Base-by-base conservation (phyloP, 179 eudicot genomes). In the Patellifolia procumbens region DNA sequence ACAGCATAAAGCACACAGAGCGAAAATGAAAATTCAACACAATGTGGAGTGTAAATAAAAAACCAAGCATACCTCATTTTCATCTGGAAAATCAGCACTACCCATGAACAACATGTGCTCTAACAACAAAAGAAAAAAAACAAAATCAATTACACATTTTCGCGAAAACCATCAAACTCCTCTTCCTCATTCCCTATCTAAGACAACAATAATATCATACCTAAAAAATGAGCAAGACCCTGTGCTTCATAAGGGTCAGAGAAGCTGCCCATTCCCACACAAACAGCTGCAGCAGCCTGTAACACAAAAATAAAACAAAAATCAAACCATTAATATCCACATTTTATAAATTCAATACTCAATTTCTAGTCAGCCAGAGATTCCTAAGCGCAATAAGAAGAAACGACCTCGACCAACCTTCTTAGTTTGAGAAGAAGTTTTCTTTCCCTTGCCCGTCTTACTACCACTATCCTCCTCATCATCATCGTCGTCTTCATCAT, bases 21-120 rank as follows among this genome's bases (percentile, higher is more conserved):
- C 56, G 28, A 63, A 19, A 12, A 8, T 9, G 1, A 22, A 69
- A 67, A 72, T 28, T 48, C 35, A 35, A 74, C 10, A 83, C 70
- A 48, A 34, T 48, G 10, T 7, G 42, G 17, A 19, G 42, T 4
- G 43, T 39, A 39, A 39, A 67, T 4, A 39, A 73, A 39, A 5
- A 60, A 62, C 75, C 26, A 6, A 53, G 79, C 82, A 78, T 65
- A 94, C 98, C 98, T 94, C 98, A 70, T 94, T 94, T 77, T 94
- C 98, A 85, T 94, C 97, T 12, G 98, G 98, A 83, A 91, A 94
- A 42, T 89, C 91, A 81, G 90, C 77, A 86, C 98, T 94, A 68
- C 98, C 98, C 98, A 94, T 94, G 85, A 94, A 94, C 45, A 94
- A 91, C 98, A 94, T 94, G 82, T 94, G 98, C 84, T 94, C 97